These are phyloP conservation scores for Onygenales sp. DNA, from an alignment of 2,329 filamentous ascomycete species.

Conservation along the genomic window DNA sequence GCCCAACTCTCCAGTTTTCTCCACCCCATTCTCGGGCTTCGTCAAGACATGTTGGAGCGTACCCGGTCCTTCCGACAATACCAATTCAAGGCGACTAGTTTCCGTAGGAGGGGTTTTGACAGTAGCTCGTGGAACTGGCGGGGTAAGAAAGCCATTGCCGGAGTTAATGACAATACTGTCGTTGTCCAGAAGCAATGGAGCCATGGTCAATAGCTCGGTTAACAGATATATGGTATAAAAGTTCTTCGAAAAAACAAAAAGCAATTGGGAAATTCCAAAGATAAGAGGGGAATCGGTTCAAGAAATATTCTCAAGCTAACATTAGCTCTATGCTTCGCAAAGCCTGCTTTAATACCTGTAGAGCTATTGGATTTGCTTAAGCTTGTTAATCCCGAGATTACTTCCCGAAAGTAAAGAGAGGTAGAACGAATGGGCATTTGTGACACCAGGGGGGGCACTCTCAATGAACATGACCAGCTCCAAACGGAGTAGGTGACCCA, in stretches of 20 bases:
- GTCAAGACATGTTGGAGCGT: not conserved
- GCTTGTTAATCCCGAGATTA: not conserved
- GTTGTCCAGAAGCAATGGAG: conserved; percentile 1
- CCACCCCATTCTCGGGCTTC: not conserved
- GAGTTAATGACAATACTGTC: not conserved
- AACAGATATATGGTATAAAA: not conserved
- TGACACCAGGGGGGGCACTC: not conserved
- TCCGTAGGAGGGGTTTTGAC: not conserved
- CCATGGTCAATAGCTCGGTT: not conserved
- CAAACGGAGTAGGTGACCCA: too few relatives aligned
- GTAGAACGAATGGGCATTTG: not conserved
- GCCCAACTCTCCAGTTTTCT: not conserved
- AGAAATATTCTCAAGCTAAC: not conserved
- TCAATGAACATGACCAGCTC: too few relatives aligned
- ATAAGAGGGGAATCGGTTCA: not conserved
- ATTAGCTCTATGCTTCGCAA: not conserved
- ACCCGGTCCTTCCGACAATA: not conserved
- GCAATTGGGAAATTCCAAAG: not conserved
- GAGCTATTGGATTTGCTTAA: not conserved
- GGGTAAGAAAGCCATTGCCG: not conserved
- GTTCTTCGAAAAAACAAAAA: not conserved
- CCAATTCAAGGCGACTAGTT: not conserved
- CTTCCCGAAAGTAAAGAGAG: not conserved
- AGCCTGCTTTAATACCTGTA: not conserved
- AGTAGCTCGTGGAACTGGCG: not conserved